Percentiles rank a stretch among this genome's conserved stretches.
Evolutionary conservation across 1,284 basidiomycete species (phyloP).

Genomic region (Malassezia globosa): DNA sequence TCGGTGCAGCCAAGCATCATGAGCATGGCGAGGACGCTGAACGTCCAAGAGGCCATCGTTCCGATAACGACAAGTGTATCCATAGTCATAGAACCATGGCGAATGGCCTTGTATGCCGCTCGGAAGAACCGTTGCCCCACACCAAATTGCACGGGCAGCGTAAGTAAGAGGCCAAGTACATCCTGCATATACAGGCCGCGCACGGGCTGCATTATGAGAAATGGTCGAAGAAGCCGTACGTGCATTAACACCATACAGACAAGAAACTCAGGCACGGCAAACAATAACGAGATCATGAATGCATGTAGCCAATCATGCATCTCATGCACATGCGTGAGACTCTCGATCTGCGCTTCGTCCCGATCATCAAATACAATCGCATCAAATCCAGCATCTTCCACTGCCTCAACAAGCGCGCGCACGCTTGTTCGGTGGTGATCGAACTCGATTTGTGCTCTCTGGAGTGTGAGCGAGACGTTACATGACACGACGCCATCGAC

Average conservation of each 20-base stretch:
- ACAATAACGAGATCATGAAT: constrained; percentile 63
- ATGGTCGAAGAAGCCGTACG: constrained; percentile 46
- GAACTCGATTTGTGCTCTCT: constrained; percentile 32
- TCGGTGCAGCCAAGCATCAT: constrained; percentile 28
- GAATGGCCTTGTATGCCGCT: constrained; percentile 78
- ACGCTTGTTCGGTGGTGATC: constrained; percentile 25
- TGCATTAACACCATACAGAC: constrained; percentile 74
- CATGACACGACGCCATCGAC: constrained; percentile 41
- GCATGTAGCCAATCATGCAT: constrained; percentile 77
- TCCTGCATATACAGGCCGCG: constrained; percentile 64
- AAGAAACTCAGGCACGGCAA: constrained; percentile 86
- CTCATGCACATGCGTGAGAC: constrained; percentile 81
- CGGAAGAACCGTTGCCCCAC: constrained; percentile 76
- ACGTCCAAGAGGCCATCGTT: constrained; percentile 83
- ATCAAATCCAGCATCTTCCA: constrained; percentile 76
- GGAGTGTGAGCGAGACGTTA: constrained; percentile 31
- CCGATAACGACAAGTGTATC: constrained; percentile 93
- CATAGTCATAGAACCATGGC: constrained; percentile 72
- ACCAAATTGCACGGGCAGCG: constrained; percentile 87
- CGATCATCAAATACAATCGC: constrained; percentile 69
- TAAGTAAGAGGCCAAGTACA: constrained; percentile 66
- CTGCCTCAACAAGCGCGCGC: constrained; percentile 32
- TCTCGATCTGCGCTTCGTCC: constrained; percentile 75
- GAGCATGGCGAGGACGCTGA: constrained; percentile 64
- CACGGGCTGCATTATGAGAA: constrained; percentile 37